Conservation (phyloP, 1,139 yeast species). For the Lodderomyces oxycetoniae region DNA sequence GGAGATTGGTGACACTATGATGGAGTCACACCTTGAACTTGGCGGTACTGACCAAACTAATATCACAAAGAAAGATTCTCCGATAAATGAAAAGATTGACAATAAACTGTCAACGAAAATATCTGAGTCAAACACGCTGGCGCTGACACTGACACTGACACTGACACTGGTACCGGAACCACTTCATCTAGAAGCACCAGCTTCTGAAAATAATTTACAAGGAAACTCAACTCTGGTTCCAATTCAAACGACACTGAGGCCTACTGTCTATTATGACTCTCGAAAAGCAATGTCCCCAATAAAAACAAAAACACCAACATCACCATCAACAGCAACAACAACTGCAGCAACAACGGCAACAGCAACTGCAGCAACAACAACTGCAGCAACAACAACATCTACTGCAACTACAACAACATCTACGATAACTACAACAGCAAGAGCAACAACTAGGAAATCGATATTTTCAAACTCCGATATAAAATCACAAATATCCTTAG, state of each 20-base stretch:
- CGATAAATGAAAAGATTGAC: not conserved
- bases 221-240: too few relatives aligned
- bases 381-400: not conserved
- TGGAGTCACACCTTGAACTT: not conserved
- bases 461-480: slow-evolving; percentile 13
- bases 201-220: not conserved
- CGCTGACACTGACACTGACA: too few relatives aligned
- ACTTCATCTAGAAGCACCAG: too few relatives aligned
- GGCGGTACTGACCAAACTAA: not conserved
- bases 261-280: not conserved
- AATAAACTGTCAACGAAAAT: not conserved
- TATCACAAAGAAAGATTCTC: not conserved
- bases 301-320: not conserved
- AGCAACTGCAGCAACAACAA: slow-evolving; percentile 4
- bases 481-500: slow-evolving; percentile 31
- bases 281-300: not conserved
- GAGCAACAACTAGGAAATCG: slow-evolving; percentile 5
- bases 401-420: not conserved
- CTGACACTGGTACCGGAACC: too few relatives aligned
- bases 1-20: slow-evolving; percentile 31
- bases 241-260: too few relatives aligned
- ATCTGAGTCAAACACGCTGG: too few relatives aligned
- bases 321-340: not conserved
- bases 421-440: slow-evolving; percentile 1
- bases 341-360: not conserved